phyloP scores from a whole-genome alignment of 768 basidiomycete species.

The Suillus subalutaceus region DNA sequence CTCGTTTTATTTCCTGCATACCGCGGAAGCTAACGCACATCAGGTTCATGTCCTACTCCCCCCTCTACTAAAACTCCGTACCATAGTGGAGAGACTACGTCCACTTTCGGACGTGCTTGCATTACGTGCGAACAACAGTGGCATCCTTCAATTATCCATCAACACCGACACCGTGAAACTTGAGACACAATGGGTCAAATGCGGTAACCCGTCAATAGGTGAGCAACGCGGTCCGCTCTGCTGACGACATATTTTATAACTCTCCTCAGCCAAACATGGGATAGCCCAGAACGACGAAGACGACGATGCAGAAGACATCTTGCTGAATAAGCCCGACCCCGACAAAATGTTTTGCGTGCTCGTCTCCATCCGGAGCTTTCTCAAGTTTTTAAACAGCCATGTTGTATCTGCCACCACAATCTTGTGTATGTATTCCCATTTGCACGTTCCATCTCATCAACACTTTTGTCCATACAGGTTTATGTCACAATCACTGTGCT shows the following conservation, averaged over 20 bases:
- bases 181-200: conserved; percentile 79
- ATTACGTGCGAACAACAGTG: conserved; percentile 67
- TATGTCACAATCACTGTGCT: conserved; percentile 81
- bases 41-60: conserved; percentile 82
- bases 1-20: background rate
- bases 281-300: conserved; percentile 26
- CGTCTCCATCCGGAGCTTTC: conserved; percentile 72
- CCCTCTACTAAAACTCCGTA: conserved; percentile 73
- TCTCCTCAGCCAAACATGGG: conserved; percentile 16
- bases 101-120: conserved; percentile 71
- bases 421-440: conserved; percentile 60
- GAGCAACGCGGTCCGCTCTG: conserved; percentile 11
- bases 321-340: conserved; percentile 50
- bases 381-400: conserved; percentile 81
- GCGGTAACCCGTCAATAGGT: conserved; percentile 65
- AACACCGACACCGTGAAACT: conserved; percentile 75
- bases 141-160: conserved; percentile 54
- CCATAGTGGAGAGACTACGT: conserved; percentile 73
- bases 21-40: background rate
- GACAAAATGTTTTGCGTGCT: conserved; percentile 64
- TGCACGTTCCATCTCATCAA: background rate
- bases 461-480: conserved; percentile 45
- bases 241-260: background rate
- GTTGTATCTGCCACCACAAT: conserved; percentile 84
- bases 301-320: conserved; percentile 35